These are phyloP conservation scores for Tylopilus subfusipes DNA, from an alignment of 768 basidiomycete genomes.

Conservation along the genomic window DNA sequence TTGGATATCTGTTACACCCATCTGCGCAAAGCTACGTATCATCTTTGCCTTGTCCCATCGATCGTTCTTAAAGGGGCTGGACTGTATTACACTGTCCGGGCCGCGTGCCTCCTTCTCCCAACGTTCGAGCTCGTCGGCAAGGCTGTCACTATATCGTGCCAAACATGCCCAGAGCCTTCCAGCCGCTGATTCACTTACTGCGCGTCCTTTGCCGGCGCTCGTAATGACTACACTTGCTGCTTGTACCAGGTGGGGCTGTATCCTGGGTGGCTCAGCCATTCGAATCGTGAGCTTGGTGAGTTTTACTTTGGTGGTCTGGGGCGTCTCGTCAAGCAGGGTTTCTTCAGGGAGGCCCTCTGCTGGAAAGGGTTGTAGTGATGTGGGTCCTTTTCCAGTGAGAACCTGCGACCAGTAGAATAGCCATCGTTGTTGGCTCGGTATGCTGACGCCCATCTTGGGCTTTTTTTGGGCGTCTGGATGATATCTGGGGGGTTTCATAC, in stretches of 20 bases:
- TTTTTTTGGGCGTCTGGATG: slow-evolving; percentile 25
- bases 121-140: slow-evolving; percentile 59
- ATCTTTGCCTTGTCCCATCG: slow-evolving; percentile 76
- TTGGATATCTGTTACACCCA: slow-evolving; percentile 39
- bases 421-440: slow-evolving; percentile 78
- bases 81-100: slow-evolving; percentile 26
- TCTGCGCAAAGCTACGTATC: slow-evolving; percentile 68
- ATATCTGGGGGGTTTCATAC: slow-evolving; percentile 49
- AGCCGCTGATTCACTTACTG: slow-evolving; percentile 25
- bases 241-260: slow-evolving; percentile 51
- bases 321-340: slow-evolving; percentile 4
- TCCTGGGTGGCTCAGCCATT: slow-evolving; percentile 51
- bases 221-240: slow-evolving; percentile 56
- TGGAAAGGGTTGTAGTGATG: slow-evolving; percentile 42
- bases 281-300: slow-evolving; percentile 57
- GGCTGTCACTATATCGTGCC: slow-evolving; percentile 73
- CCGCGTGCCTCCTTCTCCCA: slow-evolving; percentile 58
- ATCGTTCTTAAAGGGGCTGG: slow-evolving; percentile 47
- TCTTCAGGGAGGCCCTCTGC: neutral
- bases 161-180: slow-evolving; percentile 67
- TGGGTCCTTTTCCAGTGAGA: slow-evolving; percentile 53
- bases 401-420: slow-evolving; percentile 73
- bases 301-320: slow-evolving; percentile 43
- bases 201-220: slow-evolving; percentile 38
- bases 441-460: slow-evolving; percentile 63